A percentile compares a stretch with the other conserved stretches of the same genome.
phyloP scores from a whole-genome alignment of 208 protist species.

The Acanthamoeba sp. region DNA sequence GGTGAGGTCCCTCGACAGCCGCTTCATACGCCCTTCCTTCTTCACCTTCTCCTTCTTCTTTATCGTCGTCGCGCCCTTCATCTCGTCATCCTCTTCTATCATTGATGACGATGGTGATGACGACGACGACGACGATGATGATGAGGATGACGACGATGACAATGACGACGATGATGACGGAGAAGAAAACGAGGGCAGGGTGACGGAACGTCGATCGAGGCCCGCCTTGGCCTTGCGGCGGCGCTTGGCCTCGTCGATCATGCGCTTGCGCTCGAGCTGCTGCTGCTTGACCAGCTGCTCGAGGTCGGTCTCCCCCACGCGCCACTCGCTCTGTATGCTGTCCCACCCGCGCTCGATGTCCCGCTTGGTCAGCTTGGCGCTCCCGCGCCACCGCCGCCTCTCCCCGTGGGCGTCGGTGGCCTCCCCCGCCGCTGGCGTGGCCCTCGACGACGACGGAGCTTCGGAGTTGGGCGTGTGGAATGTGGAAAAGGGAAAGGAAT shows the following conservation, averaged over 20 bases:
- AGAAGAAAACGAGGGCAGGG: background rate
- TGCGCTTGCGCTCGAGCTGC: constrained; percentile 58
- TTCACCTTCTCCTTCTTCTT: background rate
- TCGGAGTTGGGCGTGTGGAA: background rate
- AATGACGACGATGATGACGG: background rate
- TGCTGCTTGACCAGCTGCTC: constrained; percentile 21
- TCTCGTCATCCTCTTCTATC: background rate
- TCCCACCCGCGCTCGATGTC: constrained; percentile 49
- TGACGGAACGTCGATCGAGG: background rate
- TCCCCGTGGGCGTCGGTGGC: background rate
- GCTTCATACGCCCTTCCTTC: background rate
- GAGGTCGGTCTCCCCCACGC: background rate
- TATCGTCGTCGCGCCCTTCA: background rate
- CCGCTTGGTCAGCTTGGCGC: constrained; percentile 37
- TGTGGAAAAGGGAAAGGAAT: background rate
- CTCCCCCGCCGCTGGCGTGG: background rate
- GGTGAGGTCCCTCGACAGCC: background rate
- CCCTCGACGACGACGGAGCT: background rate
- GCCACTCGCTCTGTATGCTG: constrained; percentile 44
- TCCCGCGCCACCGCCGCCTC: background rate
- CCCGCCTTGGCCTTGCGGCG: background rate
- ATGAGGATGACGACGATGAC: background rate
- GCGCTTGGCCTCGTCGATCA: constrained; percentile 52
- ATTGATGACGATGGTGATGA: background rate
- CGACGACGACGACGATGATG: background rate